Conservation (phyloP, 768 basidiomycete genomes). For the Chiua virens region DNA sequence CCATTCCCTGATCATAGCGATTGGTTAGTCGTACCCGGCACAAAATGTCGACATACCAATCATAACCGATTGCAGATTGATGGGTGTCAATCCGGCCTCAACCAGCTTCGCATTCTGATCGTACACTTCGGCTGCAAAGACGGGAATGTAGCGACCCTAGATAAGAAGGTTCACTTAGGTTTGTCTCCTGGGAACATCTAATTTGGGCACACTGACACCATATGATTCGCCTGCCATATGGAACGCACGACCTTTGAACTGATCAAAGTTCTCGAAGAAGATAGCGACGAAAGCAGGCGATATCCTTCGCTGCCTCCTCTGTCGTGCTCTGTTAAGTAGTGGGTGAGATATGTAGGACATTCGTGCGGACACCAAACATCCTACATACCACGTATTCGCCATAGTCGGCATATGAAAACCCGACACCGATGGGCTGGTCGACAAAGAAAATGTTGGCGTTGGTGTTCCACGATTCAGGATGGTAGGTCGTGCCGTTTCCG, state of each 20-base stretch:
- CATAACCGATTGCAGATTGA: constrained; percentile 49
- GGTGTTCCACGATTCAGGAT: constrained; percentile 66
- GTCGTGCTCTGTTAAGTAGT: constrained; percentile 48
- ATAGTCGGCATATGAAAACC: constrained; percentile 47
- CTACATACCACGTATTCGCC: constrained; percentile 39
- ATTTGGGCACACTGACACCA: constrained; percentile 33
- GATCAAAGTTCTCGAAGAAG: constrained; percentile 71
- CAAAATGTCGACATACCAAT: constrained; percentile 37
- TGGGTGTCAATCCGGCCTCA: constrained; percentile 47
- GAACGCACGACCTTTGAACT: constrained; percentile 66
- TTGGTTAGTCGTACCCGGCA: neutral
- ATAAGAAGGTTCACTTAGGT: neutral
- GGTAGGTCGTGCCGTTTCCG: constrained; percentile 48
- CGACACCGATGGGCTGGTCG: constrained; percentile 47
- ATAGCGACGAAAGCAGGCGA: constrained; percentile 69
- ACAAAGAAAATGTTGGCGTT: constrained; percentile 54
- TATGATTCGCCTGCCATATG: constrained; percentile 64
- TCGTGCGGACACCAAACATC: neutral
- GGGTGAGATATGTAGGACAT: neutral
- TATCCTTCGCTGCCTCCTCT: constrained; percentile 66
- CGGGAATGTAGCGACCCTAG: constrained; percentile 53
- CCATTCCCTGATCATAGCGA: constrained; percentile 41
- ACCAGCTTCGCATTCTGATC: constrained; percentile 46
- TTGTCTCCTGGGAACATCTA: neutral
- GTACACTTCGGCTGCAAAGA: constrained; percentile 48